Conservation (phyloP, 495 filamentous ascomycete genomes). For the Neurospora sublineolata region DNA sequence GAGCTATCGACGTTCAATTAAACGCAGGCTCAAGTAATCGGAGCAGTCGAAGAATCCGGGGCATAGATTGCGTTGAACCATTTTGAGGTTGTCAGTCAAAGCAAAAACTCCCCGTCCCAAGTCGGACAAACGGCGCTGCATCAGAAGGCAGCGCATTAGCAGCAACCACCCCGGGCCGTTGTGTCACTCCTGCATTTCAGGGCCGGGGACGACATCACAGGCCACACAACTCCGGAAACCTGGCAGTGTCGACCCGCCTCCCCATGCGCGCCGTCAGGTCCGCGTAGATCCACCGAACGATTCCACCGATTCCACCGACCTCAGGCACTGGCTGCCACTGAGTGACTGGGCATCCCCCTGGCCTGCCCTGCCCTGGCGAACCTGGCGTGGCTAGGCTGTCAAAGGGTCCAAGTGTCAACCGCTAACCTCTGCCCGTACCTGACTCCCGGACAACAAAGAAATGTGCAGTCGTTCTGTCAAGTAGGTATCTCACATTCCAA, state of each 20-base stretch:
- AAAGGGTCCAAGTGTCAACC: background rate
- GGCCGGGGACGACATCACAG: background rate
- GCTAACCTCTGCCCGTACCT: background rate
- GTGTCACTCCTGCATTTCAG: background rate
- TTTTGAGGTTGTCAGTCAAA: background rate
- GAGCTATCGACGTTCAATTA: background rate
- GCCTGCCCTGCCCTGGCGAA: background rate
- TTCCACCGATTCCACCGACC: background rate
- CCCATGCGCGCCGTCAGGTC: background rate
- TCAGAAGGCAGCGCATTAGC: background rate
- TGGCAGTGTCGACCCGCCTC: background rate
- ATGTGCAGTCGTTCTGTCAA: conserved; percentile 32
- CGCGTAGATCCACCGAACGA: background rate
- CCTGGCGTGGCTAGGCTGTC: background rate
- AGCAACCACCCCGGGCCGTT: background rate
- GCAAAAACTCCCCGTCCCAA: background rate
- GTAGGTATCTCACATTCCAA: conserved; percentile 22
- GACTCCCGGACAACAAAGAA: conserved; percentile 18
- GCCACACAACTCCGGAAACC: background rate
- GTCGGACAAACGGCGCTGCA: background rate
- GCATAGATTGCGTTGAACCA: background rate
- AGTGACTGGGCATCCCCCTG: background rate
- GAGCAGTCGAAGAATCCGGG: background rate
- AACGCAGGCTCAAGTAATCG: background rate
- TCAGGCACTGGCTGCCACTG: background rate